Percentiles rank a stretch among this genome's conserved stretches.
phyloP scores from a whole-genome alignment of 805 yeast genomes.

The Candida taoyuanica region DNA sequence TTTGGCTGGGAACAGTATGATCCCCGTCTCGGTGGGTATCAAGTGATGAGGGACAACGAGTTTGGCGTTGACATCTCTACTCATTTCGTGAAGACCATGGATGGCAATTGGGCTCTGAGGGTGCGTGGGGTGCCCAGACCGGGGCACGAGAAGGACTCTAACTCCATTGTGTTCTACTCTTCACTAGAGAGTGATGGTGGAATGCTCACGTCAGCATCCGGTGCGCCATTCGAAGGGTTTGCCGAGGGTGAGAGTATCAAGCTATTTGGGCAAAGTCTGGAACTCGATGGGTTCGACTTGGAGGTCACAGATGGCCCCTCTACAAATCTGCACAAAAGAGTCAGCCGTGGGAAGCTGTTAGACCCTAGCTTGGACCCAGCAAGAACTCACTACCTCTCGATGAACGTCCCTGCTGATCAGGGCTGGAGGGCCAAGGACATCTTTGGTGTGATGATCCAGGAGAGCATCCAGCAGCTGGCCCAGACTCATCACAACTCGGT shows the following conservation, averaged over 20 bases:
- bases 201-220: constrained; percentile 37
- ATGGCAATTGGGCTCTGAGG: constrained; percentile 78
- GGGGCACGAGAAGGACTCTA: constrained; percentile 43
- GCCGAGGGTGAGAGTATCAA: constrained; percentile 33
- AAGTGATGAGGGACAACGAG: constrained; percentile 63
- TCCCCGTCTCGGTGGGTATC: constrained; percentile 82
- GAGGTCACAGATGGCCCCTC: constrained; percentile 53
- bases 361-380: constrained; percentile 50
- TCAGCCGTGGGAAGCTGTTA: constrained; percentile 26
- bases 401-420: constrained; percentile 65
- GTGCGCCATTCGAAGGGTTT: constrained; percentile 25
- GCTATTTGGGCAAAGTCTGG: constrained; percentile 51
- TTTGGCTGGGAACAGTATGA: constrained; percentile 90
- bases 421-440: constrained; percentile 79
- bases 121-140: constrained; percentile 60
- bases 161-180: constrained; percentile 72
- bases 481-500: constrained; percentile 23
- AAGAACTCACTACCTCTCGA: constrained; percentile 58
- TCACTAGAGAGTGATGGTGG: constrained; percentile 65
- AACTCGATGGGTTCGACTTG: constrained; percentile 63
- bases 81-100: constrained; percentile 68
- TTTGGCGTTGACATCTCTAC: constrained; percentile 59
- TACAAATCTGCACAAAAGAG: constrained; percentile 39
- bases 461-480: constrained; percentile 49
- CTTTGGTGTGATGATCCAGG: constrained; percentile 63